These are phyloP conservation scores for Alternaria gaisen DNA, from an alignment of 2,329 filamentous ascomycete species.

Conservation along the genomic window DNA sequence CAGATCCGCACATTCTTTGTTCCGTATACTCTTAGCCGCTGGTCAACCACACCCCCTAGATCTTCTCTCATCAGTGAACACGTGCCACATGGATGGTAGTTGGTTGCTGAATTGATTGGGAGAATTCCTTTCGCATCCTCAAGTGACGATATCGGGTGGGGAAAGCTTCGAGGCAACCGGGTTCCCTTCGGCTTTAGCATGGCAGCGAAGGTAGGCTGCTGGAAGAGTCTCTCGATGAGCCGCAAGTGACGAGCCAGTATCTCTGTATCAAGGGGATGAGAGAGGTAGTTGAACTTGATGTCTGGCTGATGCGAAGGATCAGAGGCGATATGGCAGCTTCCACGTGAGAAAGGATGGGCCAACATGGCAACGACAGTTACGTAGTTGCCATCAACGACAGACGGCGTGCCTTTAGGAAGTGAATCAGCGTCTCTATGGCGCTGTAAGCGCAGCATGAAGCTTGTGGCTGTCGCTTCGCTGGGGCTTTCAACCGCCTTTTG, in stretches of 20 bases:
- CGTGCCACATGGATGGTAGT: slow-evolving; percentile 44
- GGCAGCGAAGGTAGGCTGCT: slow-evolving; percentile 16
- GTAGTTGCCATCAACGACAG: slow-evolving; percentile 26
- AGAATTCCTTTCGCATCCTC: slow-evolving; percentile 29
- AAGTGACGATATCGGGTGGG: slow-evolving; percentile 16
- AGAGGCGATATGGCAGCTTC: slow-evolving; percentile 51
- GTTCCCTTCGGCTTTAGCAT: slow-evolving; percentile 22
- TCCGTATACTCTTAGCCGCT: slow-evolving; percentile 41
- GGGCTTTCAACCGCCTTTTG: slow-evolving; percentile 24
- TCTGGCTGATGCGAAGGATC: slow-evolving; percentile 42
- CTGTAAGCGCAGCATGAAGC: slow-evolving; percentile 25
- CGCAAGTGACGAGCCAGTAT: slow-evolving; percentile 50
- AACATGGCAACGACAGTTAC: slow-evolving; percentile 28
- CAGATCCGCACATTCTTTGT: slow-evolving; percentile 39
- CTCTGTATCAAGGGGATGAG: slow-evolving; percentile 56
- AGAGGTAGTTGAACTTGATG: slow-evolving; percentile 56
- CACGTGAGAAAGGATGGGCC: slow-evolving; percentile 54
- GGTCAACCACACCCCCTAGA: slow-evolving; percentile 44
- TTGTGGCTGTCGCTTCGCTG: slow-evolving; percentile 28
- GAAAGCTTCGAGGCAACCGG: slow-evolving; percentile 26
- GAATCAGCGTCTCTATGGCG: slow-evolving; percentile 22
- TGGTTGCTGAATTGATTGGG: slow-evolving; percentile 25
- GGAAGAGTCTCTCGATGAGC: slow-evolving; percentile 44
- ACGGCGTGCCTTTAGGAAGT: slow-evolving; percentile 17
- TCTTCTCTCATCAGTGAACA: slow-evolving; percentile 45